A percentile compares a stretch with the other conserved stretches of the same genome.
Conservation (phyloP, 1,139 yeast species). For the Debaryomycetaceae sp. region DNA sequence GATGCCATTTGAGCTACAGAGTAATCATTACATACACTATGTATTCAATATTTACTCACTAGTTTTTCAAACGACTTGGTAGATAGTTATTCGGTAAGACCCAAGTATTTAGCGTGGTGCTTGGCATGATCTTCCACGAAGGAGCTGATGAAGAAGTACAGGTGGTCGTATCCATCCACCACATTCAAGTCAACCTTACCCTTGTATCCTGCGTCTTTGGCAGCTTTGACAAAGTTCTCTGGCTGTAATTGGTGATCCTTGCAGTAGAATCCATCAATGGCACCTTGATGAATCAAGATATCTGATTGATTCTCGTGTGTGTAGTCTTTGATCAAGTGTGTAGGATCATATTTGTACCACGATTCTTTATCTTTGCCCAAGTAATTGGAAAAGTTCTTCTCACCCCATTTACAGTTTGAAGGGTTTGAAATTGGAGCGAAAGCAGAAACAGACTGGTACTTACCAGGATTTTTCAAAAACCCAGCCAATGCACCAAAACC, state of each 20-base stretch:
- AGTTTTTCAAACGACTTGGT: background rate
- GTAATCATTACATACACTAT: constrained; percentile 7
- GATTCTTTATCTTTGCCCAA: constrained; percentile 55
- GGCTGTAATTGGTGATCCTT: constrained; percentile 71
- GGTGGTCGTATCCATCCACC: constrained; percentile 88
- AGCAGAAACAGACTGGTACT: constrained; percentile 80
- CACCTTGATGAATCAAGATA: constrained; percentile 83
- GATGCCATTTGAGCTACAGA: constrained; percentile 6
- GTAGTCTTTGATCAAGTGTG: constrained; percentile 59
- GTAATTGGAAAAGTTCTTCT: constrained; percentile 76
- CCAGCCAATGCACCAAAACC: constrained; percentile 90
- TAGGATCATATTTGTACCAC: constrained; percentile 83
- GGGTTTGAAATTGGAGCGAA: constrained; percentile 92
- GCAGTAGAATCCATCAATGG: constrained; percentile 65
- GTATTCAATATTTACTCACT: constrained; percentile 1
- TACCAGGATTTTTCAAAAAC: constrained; percentile 68
- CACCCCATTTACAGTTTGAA: constrained; percentile 71
- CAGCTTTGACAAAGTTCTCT: constrained; percentile 66
- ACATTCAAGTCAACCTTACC: constrained; percentile 58
- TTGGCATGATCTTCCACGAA: constrained; percentile 83
- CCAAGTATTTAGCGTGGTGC: constrained; percentile 80
- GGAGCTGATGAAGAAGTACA: constrained; percentile 79
- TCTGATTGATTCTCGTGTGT: constrained; percentile 47
- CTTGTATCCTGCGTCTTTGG: constrained; percentile 53
- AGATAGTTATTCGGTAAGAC: constrained; percentile 27